Evolutionary conservation across 306 rosid genomes (phyloP).

Genomic region (Casuarina glauca): DNA sequence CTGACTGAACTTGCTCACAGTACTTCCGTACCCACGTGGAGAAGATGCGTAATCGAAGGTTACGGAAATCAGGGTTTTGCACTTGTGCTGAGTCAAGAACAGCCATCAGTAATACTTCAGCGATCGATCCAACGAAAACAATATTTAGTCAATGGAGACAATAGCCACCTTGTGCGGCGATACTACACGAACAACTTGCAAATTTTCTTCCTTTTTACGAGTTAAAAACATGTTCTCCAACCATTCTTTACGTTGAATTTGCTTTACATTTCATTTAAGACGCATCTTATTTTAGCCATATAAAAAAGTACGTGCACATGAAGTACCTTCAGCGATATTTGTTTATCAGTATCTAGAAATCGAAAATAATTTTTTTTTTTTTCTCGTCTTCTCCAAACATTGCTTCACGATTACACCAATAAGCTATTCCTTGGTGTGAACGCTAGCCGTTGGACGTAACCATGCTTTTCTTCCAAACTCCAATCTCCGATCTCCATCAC

Average conservation of each 20-base stretch:
- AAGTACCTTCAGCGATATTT: too few species aligned
- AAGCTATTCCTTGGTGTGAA: not conserved
- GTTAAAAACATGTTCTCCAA: too few species aligned
- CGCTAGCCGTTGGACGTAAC: not conserved
- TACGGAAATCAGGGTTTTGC: not conserved
- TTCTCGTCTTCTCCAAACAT: not conserved
- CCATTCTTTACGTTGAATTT: too few species aligned
- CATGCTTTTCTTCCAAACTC: not conserved
- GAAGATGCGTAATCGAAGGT: not conserved
- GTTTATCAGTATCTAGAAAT: too few species aligned
- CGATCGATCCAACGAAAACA: too few species aligned
- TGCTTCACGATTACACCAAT: not conserved
- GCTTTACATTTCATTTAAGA: too few species aligned
- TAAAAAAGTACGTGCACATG: too few species aligned
- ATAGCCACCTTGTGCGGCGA: conserved; percentile 4
- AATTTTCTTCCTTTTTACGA: not conserved
- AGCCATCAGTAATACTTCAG: too few species aligned
- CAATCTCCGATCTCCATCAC: not conserved
- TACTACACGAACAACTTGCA: not conserved
- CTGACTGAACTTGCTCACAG: not conserved
- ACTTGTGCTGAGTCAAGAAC: not conserved
- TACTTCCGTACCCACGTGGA: not conserved
- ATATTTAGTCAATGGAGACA: conserved; percentile 11
- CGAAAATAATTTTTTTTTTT: too few species aligned
- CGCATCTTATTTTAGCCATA: too few species aligned